Percentiles rank a stretch among this genome's conserved stretches.
phyloP scores from a whole-genome alignment of 73 alveolate genomes.

The Blepharisma japonicum region DNA sequence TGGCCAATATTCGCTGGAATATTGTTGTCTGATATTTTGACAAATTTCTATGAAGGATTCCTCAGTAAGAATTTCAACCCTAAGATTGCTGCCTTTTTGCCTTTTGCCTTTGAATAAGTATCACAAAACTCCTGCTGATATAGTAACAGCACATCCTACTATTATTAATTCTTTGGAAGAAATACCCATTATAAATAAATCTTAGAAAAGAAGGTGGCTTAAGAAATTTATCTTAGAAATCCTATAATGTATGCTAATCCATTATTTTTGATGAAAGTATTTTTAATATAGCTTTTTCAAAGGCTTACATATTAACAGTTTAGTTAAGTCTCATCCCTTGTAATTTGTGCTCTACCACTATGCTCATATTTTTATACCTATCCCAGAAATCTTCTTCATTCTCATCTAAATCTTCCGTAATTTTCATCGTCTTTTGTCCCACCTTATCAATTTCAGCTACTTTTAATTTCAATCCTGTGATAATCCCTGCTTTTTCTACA shows the following conservation, averaged over 20 bases:
- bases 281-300: no score
- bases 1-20: conserved; percentile 9
- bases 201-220: no score
- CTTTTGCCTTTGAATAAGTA: not conserved
- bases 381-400: not conserved
- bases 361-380: not conserved
- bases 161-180: no score
- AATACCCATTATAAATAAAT: no score
- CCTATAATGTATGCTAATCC: no score
- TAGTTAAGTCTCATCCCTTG: conserved; percentile 19
- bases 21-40: not conserved
- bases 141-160: no score
- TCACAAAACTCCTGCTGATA: not conserved
- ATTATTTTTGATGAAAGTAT: no score
- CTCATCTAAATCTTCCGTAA: not conserved
- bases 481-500: not conserved
- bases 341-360: conserved; percentile 7
- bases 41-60: conserved; percentile 7
- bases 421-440: not conserved
- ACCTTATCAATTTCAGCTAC: not conserved
- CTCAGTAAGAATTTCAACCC: not conserved
- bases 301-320: not conserved
- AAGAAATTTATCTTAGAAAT: no score
- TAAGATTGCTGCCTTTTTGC: not conserved
- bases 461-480: not conserved